A percentile compares a stretch with the other conserved stretches of the same genome.
Conservation (phyloP, 164 flowering plant species). For the Vitis cinerea region DNA sequence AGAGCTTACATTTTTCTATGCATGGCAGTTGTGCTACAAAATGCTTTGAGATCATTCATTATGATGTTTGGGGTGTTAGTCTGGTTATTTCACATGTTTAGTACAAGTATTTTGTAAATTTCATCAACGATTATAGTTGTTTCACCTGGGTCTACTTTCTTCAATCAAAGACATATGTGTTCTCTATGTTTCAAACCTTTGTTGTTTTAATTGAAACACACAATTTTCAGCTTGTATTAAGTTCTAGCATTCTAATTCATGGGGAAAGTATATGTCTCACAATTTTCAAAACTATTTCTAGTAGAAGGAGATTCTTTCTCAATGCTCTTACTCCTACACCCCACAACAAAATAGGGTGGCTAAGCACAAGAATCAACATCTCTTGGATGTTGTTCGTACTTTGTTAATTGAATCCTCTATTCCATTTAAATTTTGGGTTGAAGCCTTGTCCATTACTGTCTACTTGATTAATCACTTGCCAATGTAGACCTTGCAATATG, state of each 20-base stretch:
- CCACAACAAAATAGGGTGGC: conserved; percentile 17
- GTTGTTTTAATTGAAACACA: not conserved
- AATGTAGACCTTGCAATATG: not conserved
- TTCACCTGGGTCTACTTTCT: conserved; percentile 3
- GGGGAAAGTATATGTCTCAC: conserved; percentile 1
- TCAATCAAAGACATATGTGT: not conserved
- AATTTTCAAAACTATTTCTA: not conserved
- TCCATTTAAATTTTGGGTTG: conserved; percentile 15
- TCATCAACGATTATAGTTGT: not conserved
- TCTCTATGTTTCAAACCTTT: not conserved
- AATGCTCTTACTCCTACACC: conserved; percentile 9
- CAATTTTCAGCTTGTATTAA: not conserved
- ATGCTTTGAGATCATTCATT: no score
- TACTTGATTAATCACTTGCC: conserved; percentile 8
- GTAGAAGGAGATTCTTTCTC: conserved; percentile 7
- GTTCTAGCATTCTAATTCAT: not conserved
- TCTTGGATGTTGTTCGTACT: conserved; percentile 13
- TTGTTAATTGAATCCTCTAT: conserved; percentile 3
- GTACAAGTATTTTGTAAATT: not conserved
- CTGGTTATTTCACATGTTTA: not conserved
- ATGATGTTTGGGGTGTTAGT: no score
- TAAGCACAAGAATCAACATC: conserved; percentile 9
- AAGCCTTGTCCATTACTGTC: conserved; percentile 8
- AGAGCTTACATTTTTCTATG: no score
- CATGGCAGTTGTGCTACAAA: no score